Conservation (phyloP, 2,329 filamentous ascomycete genomes). For the Fusarium verticillioides region DNA sequence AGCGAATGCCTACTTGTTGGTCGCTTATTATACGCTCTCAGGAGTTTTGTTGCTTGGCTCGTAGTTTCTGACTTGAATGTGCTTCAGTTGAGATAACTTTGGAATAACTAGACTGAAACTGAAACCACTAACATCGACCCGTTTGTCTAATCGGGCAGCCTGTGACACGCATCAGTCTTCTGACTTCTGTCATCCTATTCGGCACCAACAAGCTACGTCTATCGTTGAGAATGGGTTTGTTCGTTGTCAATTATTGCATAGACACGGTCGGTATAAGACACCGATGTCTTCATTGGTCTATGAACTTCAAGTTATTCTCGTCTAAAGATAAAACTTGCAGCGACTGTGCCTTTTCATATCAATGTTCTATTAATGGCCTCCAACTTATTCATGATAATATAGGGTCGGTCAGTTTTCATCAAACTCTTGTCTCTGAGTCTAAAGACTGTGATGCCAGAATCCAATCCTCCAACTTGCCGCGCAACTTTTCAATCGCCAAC, state of each 20-base stretch:
- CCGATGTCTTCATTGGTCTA: neutral
- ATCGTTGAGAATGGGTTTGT: neutral
- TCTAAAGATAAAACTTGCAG: too few species aligned
- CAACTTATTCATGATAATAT: too few species aligned
- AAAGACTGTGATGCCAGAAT: neutral
- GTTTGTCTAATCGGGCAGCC: neutral
- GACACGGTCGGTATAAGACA: neutral
- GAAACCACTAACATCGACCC: slow-evolving; percentile 6
- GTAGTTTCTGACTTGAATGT: neutral
- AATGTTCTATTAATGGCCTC: neutral
- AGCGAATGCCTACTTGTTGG: neutral
- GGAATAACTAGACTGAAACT: slow-evolving; percentile 7
- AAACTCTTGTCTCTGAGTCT: neutral
- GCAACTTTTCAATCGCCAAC: neutral
- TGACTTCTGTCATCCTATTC: neutral
- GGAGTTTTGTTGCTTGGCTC: neutral
- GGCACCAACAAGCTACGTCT: neutral
- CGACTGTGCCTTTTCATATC: neutral
- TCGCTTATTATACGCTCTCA: neutral
- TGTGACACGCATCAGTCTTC: neutral
- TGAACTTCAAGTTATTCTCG: too few species aligned
- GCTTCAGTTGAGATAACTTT: slow-evolving; percentile 1
- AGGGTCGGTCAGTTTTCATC: neutral
- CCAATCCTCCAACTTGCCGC: neutral
- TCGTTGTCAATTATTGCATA: neutral